Evolutionary conservation across 78 protist species (phyloP), one percentile per base, ranked within the genome.

Genomic region (Thecamonas trahens): DNA sequence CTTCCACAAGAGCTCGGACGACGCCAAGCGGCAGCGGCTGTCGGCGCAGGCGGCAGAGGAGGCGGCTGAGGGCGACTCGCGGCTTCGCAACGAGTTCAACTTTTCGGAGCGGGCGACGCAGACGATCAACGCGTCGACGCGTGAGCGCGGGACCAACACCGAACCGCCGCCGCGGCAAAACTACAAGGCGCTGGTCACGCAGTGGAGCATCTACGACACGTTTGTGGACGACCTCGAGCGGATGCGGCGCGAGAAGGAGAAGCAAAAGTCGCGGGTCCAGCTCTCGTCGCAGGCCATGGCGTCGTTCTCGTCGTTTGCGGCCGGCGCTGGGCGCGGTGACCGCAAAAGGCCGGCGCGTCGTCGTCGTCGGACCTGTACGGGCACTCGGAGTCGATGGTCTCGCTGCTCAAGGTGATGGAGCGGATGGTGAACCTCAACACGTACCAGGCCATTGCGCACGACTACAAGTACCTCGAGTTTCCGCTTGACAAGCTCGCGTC

Each of bases 351-450:
- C n/a, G n/a, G n/a, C n/a, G n/a, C n/a, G n/a, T n/a, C n/a, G n/a
- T n/a, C n/a, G n/a, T n/a, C n/a, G n/a, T n/a, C n/a, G n/a, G n/a
- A n/a, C n/a, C n/a, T n/a, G n/a, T n/a, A n/a, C n/a, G n/a, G n/a
- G n/a, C 55, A 60, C 37, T n/a, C 54, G 35, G 52, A 3, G 28
- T 37, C 14, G 34, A 35, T 64, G n/a, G 69, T 17, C 26, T 59
- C 17, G n/a, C n/a, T 82, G 22, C 65, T 55, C 28, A 37, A 53
- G 61, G 72, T 78, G 52, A 32, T 82, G 37, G 94, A 89, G 80
- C 78, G 94, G 3, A 80, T 89, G 94, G 83, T 71, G 32, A 74
- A 79, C 49, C 94, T 84, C 57, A 89, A 89, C 80, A 54, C 65
- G 50, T 79, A 4, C 61, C 65, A 76, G 58, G 94, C 78, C 35